A percentile compares a stretch with the other conserved stretches of the same genome.
phyloP scores from a whole-genome alignment of 2,329 filamentous ascomycete species.

The Botrytis porri region DNA sequence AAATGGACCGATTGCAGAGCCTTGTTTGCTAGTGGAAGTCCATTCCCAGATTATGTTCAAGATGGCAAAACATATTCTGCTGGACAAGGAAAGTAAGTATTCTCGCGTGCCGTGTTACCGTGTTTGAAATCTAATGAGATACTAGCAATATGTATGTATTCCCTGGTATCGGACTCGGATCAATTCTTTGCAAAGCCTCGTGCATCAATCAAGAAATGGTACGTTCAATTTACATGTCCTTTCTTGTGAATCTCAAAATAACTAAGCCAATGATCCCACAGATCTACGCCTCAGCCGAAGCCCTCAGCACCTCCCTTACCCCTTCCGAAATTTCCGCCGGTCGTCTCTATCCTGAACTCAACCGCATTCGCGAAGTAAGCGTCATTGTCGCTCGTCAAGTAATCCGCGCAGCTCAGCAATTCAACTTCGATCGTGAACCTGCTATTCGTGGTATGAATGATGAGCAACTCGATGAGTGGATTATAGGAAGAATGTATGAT shows the following conservation, averaged over 20 bases:
- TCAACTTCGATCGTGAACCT: constrained; percentile 62
- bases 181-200: constrained; percentile 65
- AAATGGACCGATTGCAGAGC: constrained; percentile 74
- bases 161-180: constrained; percentile 79
- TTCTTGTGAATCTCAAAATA: constrained; percentile 34
- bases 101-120: background rate
- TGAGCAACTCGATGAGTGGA: constrained; percentile 58
- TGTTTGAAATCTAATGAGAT: constrained; percentile 11
- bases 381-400: constrained; percentile 73
- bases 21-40: constrained; percentile 78
- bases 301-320: constrained; percentile 65
- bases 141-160: constrained; percentile 88
- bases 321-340: constrained; percentile 56
- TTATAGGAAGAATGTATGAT: constrained; percentile 74
- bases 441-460: constrained; percentile 53
- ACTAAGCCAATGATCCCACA: constrained; percentile 50
- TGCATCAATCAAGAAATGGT: constrained; percentile 47
- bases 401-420: constrained; percentile 65
- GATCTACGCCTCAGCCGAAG: constrained; percentile 77
- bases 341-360: constrained; percentile 72
- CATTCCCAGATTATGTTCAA: constrained; percentile 68
- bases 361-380: constrained; percentile 70
- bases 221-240: background rate
- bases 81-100: constrained; percentile 46
- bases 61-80: constrained; percentile 49